Conservation (phyloP, 1,139 yeast species). For the Protomyces inouyei region DNA sequence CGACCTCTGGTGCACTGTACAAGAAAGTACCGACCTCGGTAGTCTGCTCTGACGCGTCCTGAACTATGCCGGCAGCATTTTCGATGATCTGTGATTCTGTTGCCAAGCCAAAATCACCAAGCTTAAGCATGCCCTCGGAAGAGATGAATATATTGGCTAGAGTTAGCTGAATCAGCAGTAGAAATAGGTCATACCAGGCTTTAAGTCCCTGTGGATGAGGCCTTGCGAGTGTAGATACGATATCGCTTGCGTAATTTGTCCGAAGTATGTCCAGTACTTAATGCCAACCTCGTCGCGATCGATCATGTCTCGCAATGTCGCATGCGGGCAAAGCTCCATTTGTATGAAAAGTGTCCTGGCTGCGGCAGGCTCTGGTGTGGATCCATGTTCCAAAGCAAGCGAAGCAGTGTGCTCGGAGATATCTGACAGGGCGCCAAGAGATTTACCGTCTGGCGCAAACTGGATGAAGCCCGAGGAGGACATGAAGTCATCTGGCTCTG, state of each 20-base stretch:
- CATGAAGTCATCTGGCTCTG: conserved; percentile 36
- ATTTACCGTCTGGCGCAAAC: conserved; percentile 35
- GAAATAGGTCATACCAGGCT: conserved; percentile 43
- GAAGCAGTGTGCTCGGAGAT: conserved; percentile 33
- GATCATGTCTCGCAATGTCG: conserved; percentile 77
- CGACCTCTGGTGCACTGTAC: conserved; percentile 78
- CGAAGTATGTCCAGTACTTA: conserved; percentile 82
- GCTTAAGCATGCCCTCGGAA: conserved; percentile 77
- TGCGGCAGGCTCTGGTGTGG: not conserved
- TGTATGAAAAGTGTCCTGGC: conserved; percentile 66
- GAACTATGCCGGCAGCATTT: conserved; percentile 31
- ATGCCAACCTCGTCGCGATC: conserved; percentile 69
- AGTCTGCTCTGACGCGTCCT: conserved; percentile 40
- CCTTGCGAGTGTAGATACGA: conserved; percentile 90
- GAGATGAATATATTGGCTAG: conserved; percentile 92
- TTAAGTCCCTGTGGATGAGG: conserved; percentile 88
- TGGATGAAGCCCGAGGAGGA: conserved; percentile 32
- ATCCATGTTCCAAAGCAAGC: not conserved
- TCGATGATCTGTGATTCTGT: conserved; percentile 36
- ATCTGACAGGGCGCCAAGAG: conserved; percentile 2
- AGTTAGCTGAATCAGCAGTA: not conserved
- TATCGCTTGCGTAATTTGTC: conserved; percentile 87
- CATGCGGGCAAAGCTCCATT: conserved; percentile 98
- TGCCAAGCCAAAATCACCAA: conserved; percentile 96
- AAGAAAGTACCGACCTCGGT: conserved; percentile 68